These are phyloP conservation scores for Chalaropsis ovoidea DNA, from an alignment of 2,329 filamentous ascomycete species.

Conservation along the genomic window DNA sequence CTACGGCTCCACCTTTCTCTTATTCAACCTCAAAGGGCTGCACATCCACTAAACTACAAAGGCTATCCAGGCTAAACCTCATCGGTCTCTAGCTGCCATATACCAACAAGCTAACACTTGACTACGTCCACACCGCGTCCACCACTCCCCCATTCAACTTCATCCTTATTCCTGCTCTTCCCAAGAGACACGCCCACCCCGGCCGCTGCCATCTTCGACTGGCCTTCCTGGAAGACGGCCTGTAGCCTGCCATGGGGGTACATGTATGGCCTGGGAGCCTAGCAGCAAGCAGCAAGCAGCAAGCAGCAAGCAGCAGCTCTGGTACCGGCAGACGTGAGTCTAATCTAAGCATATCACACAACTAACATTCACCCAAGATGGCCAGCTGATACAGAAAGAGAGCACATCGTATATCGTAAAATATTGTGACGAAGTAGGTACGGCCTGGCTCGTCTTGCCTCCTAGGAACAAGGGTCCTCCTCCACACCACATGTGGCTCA, in stretches of 20 bases:
- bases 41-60: neutral
- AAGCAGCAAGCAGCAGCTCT: neutral
- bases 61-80: neutral
- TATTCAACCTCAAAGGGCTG: neutral
- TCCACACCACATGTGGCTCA: neutral
- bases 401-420: neutral
- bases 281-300: too few relatives aligned
- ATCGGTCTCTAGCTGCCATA: neutral
- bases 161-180: neutral
- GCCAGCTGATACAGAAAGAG: neutral
- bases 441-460: neutral
- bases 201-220: neutral
- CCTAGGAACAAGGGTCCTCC: neutral
- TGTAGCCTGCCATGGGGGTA: neutral
- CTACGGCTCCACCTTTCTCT: neutral
- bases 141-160: neutral
- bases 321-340: neutral
- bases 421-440: neutral
- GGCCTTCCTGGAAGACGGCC: neutral
- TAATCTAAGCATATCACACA: slow-evolving; percentile 3
- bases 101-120: too few relatives aligned
- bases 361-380: neutral
- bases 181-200: neutral
- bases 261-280: neutral
- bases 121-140: neutral